phyloP scores from a whole-genome alignment of 768 basidiomycete genomes.

The Lactarius trivialis region DNA sequence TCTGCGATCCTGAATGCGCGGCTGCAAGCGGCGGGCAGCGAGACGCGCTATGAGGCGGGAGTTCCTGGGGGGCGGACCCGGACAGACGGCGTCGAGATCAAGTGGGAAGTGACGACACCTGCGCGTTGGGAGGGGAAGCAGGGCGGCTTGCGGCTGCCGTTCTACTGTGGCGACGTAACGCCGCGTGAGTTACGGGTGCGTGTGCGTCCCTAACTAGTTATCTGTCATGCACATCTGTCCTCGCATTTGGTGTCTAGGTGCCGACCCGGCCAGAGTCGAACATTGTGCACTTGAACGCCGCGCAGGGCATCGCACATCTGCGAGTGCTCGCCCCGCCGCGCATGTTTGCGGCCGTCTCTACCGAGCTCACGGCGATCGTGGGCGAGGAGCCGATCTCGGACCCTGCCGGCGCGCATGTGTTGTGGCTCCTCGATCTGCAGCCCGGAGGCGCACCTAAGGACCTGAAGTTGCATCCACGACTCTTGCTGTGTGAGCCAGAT shows the following conservation, averaged over 20 bases:
- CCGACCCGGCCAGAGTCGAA: constrained; percentile 43
- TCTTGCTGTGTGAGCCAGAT: constrained; percentile 35
- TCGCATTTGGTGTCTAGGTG: too few species aligned
- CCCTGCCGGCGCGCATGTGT: constrained; percentile 4
- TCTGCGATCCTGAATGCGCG: constrained; percentile 51
- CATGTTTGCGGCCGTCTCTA: constrained; percentile 30
- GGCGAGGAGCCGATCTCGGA: constrained; percentile 34
- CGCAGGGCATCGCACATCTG: constrained; percentile 45
- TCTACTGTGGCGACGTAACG: constrained; percentile 72
- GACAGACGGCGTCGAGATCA: constrained; percentile 46
- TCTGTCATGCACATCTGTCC: neutral
- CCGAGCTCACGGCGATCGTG: constrained; percentile 43
- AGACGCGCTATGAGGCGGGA: constrained; percentile 40
- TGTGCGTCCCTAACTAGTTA: neutral
- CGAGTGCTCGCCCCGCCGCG: constrained; percentile 34
- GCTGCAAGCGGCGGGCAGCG: constrained; percentile 30
- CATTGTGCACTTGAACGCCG: constrained; percentile 43
- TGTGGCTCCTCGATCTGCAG: constrained; percentile 19
- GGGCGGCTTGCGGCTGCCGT: constrained; percentile 41
- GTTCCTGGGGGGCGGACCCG: constrained; percentile 48
- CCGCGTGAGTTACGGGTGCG: constrained; percentile 49
- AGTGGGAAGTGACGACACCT: constrained; percentile 53
- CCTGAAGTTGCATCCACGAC: constrained; percentile 22
- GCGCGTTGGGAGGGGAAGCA: constrained; percentile 23
- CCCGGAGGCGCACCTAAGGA: neutral